Conservation (phyloP, 768 basidiomycete genomes). For the Boletus huronensis region DNA sequence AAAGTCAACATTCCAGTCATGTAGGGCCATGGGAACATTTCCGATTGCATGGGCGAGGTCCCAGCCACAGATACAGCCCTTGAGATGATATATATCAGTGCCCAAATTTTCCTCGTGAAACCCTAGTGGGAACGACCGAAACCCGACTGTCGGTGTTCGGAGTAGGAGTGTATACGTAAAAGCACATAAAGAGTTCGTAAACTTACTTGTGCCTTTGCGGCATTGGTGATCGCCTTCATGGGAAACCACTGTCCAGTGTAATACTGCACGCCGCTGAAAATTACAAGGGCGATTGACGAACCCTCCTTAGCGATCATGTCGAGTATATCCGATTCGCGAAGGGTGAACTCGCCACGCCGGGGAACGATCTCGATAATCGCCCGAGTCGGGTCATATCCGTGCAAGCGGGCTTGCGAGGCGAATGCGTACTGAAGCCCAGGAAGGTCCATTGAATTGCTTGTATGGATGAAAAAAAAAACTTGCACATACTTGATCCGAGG, state of each 20-base stretch:
- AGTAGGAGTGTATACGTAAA: constrained; percentile 26
- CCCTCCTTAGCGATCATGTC: constrained; percentile 69
- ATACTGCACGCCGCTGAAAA: constrained; percentile 94
- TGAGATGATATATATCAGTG: constrained; percentile 12
- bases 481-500: constrained; percentile 83
- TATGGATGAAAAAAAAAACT: constrained; percentile 6
- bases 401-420: constrained; percentile 81
- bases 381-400: constrained; percentile 69
- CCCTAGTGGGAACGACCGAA: constrained; percentile 7
- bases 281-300: constrained; percentile 77
- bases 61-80: constrained; percentile 95
- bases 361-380: constrained; percentile 79
- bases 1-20: constrained; percentile 95
- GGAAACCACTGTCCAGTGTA: constrained; percentile 97
- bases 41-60: constrained; percentile 96
- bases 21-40: constrained; percentile 84
- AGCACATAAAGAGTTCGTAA: constrained; percentile 18
- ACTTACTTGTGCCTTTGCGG: constrained; percentile 76
- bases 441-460: constrained; percentile 11
- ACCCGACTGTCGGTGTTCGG: constrained; percentile 3
- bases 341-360: constrained; percentile 75
- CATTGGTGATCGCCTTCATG: constrained; percentile 77
- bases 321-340: constrained; percentile 89
- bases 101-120: constrained; percentile 7
- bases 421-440: constrained; percentile 77